A percentile compares a stretch with the other conserved stretches of the same genome.
Conservation (phyloP, 1,284 basidiomycete species). For the Rhodotorula sp. region DNA sequence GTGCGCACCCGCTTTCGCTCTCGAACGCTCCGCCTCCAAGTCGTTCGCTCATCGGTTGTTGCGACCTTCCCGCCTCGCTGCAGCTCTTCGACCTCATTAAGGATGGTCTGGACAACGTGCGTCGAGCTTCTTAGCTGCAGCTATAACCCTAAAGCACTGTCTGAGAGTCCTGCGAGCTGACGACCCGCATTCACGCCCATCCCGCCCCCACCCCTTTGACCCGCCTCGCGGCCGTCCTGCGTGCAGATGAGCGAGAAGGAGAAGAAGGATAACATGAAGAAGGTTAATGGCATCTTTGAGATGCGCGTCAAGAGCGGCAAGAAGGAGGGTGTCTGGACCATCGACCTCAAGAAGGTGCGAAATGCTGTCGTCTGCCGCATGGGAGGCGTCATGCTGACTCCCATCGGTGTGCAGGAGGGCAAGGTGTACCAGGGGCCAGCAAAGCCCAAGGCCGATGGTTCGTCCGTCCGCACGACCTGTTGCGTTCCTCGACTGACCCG, state of each 20-base stretch:
- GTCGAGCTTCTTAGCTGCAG: background rate
- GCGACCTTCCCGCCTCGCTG: background rate
- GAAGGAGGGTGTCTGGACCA: conserved; percentile 38
- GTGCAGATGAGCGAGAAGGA: conserved; percentile 39
- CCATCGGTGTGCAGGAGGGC: conserved; percentile 55
- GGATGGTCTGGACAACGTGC: conserved; percentile 34
- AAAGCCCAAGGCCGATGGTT: conserved; percentile 55
- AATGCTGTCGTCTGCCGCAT: too few species aligned
- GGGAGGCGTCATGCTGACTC: background rate
- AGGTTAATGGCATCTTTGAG: conserved; percentile 47
- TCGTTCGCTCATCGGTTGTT: background rate
- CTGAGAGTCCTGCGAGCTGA: background rate
- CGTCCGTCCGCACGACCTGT: background rate
- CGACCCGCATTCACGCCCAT: conserved; percentile 9
- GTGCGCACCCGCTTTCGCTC: conserved; percentile 2
- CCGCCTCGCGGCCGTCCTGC: background rate
- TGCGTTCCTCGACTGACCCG: too few species aligned
- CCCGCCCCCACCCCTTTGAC: background rate
- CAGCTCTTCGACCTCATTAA: conserved; percentile 44
- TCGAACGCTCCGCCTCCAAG: background rate
- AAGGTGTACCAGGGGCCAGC: conserved; percentile 76
- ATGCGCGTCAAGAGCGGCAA: conserved; percentile 52
- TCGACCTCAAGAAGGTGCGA: conserved; percentile 83
- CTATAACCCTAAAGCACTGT: rapidly evolving
- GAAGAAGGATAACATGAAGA: conserved; percentile 43